Percentiles rank a stretch among this genome's conserved stretches.
Evolutionary conservation across 352 stramenopile species (phyloP).

Genomic region (Globisporangium parvum): DNA sequence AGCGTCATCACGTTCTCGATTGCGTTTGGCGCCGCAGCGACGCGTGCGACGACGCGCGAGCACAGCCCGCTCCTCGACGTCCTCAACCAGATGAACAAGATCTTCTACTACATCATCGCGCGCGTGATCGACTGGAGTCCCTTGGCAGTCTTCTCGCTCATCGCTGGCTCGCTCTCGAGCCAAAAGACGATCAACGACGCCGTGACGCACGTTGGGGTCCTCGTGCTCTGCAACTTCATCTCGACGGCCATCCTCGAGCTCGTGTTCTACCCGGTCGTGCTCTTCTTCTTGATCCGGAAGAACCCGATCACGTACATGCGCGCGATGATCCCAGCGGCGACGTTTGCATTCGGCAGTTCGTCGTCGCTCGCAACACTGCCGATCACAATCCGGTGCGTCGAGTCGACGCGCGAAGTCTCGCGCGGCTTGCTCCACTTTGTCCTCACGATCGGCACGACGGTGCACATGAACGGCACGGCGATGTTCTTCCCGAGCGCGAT

Average conservation of each 20-base stretch:
- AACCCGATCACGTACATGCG: slow-evolving; percentile 59
- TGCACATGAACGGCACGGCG: slow-evolving; percentile 75
- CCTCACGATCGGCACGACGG: slow-evolving; percentile 58
- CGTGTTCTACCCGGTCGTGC: slow-evolving; percentile 45
- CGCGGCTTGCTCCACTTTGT: slow-evolving; percentile 57
- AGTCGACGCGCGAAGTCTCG: slow-evolving; percentile 52
- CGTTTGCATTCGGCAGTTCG: slow-evolving; percentile 61
- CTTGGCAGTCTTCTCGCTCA: slow-evolving; percentile 58
- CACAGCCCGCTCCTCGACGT: slow-evolving; percentile 48
- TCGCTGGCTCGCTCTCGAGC: slow-evolving; percentile 51
- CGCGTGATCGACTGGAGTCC: slow-evolving; percentile 64
- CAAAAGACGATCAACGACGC: slow-evolving; percentile 36
- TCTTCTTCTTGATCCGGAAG: slow-evolving; percentile 34
- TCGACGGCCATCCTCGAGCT: slow-evolving; percentile 44
- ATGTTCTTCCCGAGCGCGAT: slow-evolving; percentile 68
- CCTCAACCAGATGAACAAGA: slow-evolving; percentile 64
- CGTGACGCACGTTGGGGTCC: slow-evolving; percentile 44
- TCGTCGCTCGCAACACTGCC: slow-evolving; percentile 66
- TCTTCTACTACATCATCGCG: slow-evolving; percentile 62
- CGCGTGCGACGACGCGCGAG: slow-evolving; percentile 42
- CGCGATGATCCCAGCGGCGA: slow-evolving; percentile 50
- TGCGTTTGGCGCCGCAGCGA: slow-evolving; percentile 46
- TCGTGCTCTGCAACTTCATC: slow-evolving; percentile 48
- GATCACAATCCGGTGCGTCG: slow-evolving; percentile 58
- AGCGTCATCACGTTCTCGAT: slow-evolving; percentile 65